Evolutionary conservation across 192 early-diverging fungal genomes (phyloP).

Genomic region (Podila verticillata): DNA sequence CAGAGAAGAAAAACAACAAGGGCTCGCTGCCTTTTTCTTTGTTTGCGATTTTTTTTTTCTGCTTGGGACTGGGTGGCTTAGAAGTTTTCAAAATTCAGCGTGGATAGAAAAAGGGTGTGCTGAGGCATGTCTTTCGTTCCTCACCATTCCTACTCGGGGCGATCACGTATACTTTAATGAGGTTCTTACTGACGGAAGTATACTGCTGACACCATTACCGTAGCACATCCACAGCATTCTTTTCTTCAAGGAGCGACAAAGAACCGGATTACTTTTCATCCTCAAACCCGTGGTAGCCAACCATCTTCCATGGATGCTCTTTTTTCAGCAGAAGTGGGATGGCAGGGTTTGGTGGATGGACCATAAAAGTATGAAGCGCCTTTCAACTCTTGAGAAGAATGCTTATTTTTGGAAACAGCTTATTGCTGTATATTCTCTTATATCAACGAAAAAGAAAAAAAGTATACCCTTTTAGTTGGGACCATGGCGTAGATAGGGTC

Average conservation of each 20-base stretch:
- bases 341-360: background rate
- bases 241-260: background rate
- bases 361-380: background rate
- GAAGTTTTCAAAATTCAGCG: no score
- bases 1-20: background rate
- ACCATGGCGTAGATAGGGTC: background rate
- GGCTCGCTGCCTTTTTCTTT: background rate
- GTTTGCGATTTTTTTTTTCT: no score
- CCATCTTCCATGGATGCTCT: no score
- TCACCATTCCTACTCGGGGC: conserved; percentile 16
- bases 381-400: background rate
- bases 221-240: conserved; percentile 3
- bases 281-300: background rate
- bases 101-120: no score
- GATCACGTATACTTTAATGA: conserved; percentile 21
- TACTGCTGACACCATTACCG: conserved; percentile 18
- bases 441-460: background rate
- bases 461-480: background rate
- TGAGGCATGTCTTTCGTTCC: background rate
- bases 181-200: conserved; percentile 6
- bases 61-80: no score
- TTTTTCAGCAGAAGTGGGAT: no score
- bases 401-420: conserved; percentile 12
- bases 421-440: background rate
- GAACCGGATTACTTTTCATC: background rate